Evolutionary conservation across 176 grass and related monocot genomes (phyloP).

Genomic region (Oryza brachyantha): DNA sequence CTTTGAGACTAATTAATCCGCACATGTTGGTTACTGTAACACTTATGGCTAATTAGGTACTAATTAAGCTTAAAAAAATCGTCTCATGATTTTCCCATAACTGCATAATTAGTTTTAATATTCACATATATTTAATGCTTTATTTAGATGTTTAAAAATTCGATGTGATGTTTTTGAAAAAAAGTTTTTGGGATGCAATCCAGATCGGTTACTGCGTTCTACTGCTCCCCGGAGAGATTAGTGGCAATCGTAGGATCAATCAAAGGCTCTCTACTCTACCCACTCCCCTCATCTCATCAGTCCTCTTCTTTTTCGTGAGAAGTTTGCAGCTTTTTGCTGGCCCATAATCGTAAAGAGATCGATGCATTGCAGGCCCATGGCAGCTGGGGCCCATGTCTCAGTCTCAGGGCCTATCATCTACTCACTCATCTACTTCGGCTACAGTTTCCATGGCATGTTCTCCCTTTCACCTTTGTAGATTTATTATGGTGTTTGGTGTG

Average conservation of each 20-base stretch:
- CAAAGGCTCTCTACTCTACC: not conserved
- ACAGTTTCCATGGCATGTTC: not conserved
- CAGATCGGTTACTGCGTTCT: not conserved
- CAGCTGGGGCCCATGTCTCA: not conserved
- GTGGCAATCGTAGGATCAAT: not conserved
- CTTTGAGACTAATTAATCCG: too few species aligned
- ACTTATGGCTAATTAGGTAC: too few species aligned
- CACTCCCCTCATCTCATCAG: not conserved
- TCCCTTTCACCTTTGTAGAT: not conserved
- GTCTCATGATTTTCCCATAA: too few species aligned
- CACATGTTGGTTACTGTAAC: too few species aligned
- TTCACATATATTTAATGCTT: too few species aligned
- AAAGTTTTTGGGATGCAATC: too few species aligned
- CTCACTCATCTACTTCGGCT: not conserved
- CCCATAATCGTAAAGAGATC: not conserved
- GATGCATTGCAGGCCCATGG: not conserved
- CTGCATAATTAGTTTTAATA: too few species aligned
- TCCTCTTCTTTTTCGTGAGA: not conserved
- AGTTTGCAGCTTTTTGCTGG: slow-evolving; percentile 4
- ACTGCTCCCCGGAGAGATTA: not conserved
- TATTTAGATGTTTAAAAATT: too few species aligned
- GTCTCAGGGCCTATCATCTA: not conserved
- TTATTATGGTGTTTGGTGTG: not conserved
- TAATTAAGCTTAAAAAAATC: too few species aligned
- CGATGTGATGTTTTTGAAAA: too few species aligned